phyloP scores from a whole-genome alignment of 1,284 basidiomycete genomes.

The Hymenochaete sp. region DNA sequence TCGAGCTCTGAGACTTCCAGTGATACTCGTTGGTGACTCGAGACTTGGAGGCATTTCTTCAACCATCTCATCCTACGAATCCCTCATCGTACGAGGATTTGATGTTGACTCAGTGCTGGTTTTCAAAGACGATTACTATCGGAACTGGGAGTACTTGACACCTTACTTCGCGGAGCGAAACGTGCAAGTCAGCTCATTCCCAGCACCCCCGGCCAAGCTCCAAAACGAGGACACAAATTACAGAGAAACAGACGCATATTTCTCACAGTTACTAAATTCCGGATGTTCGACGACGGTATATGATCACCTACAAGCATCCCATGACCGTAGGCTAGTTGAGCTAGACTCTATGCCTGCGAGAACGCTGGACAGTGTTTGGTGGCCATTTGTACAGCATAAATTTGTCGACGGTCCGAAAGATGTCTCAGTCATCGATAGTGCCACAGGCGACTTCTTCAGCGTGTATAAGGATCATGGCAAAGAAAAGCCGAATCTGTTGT shows the following conservation, averaged over 20 bases:
- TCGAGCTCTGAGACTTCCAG: conserved; percentile 79
- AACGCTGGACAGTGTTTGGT: conserved; percentile 81
- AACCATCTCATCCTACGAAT: conserved; percentile 90
- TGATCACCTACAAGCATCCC: conserved; percentile 54
- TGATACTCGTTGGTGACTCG: conserved; percentile 81
- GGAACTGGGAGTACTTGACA: conserved; percentile 77
- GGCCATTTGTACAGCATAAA: conserved; percentile 95
- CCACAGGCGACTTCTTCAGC: conserved; percentile 80
- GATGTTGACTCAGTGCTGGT: conserved; percentile 82
- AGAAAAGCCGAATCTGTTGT: conserved; percentile 34
- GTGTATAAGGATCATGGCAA: conserved; percentile 37
- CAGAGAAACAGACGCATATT: conserved; percentile 60
- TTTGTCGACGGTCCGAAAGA: conserved; percentile 59
- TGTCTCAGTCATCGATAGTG: conserved; percentile 89
- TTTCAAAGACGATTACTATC: conserved; percentile 82
- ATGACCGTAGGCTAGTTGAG: conserved; percentile 55
- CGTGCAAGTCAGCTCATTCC: conserved; percentile 49
- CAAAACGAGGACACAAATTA: conserved; percentile 43
- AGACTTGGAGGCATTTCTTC: conserved; percentile 93
- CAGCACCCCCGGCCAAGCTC: conserved; percentile 52
- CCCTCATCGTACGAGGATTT: conserved; percentile 84
- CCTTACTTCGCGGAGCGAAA: conserved; percentile 72
- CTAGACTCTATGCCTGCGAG: conserved; percentile 74
- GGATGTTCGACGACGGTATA: conserved; percentile 45
- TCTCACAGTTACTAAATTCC: conserved; percentile 38